Evolutionary conservation across 805 yeast species (phyloP).

Genomic region (Candida michaelii): DNA sequence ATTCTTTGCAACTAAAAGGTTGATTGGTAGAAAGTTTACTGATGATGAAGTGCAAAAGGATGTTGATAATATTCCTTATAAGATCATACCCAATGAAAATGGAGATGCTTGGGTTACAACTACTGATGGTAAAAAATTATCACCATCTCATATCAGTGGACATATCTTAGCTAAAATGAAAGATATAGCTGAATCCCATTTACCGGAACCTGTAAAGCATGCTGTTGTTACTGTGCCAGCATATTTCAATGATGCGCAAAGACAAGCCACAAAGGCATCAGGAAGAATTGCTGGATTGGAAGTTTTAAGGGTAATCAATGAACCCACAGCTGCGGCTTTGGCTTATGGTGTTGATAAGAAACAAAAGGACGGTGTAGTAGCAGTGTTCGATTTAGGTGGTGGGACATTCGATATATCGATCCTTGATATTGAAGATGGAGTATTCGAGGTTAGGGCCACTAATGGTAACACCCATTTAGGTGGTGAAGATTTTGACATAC

Average conservation of each 20-base stretch:
- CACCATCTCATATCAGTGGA: conserved; percentile 76
- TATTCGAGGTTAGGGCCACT: conserved; percentile 79
- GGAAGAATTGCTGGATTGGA: conserved; percentile 76
- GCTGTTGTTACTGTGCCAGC: conserved; percentile 88
- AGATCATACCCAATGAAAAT: conserved; percentile 55
- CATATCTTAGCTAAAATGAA: conserved; percentile 63
- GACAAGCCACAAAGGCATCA: conserved; percentile 82
- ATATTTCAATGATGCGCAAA: conserved; percentile 73
- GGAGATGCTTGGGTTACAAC: conserved; percentile 71
- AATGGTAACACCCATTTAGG: conserved; percentile 85
- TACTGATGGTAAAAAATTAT: conserved; percentile 44
- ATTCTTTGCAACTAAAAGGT: conserved; percentile 77
- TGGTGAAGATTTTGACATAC: conserved; percentile 81
- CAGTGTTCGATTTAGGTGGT: conserved; percentile 78
- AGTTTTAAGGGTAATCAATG: conserved; percentile 74
- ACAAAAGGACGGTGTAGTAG: conserved; percentile 49
- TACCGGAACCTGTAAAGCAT: conserved; percentile 48
- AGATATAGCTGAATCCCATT: conserved; percentile 59
- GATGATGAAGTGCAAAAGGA: conserved; percentile 74
- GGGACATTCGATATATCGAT: conserved; percentile 84
- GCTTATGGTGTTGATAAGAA: conserved; percentile 72
- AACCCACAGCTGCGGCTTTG: conserved; percentile 84
- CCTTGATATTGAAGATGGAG: conserved; percentile 75
- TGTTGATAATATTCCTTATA: conserved; percentile 59
- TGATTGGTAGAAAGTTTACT: conserved; percentile 69